Base-by-base conservation (phyloP, 2,329 filamentous ascomycete genomes). In the Aureobasidium sp. region DNA sequence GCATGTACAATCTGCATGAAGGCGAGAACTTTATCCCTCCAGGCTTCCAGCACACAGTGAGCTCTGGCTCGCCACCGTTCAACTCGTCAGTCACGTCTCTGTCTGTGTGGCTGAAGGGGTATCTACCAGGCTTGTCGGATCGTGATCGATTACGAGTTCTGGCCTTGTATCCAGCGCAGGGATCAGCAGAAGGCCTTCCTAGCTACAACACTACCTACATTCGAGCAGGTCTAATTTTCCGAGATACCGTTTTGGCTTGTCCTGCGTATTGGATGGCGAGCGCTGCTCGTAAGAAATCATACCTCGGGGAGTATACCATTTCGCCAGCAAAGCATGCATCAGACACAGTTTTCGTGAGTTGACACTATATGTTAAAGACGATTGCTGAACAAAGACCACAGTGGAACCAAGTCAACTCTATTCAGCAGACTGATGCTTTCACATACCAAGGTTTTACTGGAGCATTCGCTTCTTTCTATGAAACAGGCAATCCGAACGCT, bases 1-100 rank as follows among this genome's bases (percentile, higher is more conserved):
- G 78, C n/a, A 82, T 80, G 76, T 86, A 86, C 70, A 87, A 87
- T 68, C 77, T 80, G 0, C 81, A 85, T 67, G 84, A 87, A 70
- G 84, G 85, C 25, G 80, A 86, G 69, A 84, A 83, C 65, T 87
- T 87, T 66, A 74, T 85, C 25, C 82, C 83, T 0, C 69, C 78
- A 0, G 80, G 79, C 0, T 73, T 86, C 1, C 68, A 73, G 20
- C 73, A 71, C 52, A 64, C 65, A 0, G 65, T 67, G 0, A 70
- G 72, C 7, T 67, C 69, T 0, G 73, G 73, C 1, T 70, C 70
- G 3, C 62, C 62, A 15, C 58, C 62, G 1, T 85, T 81, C 68
- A 84, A 84, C 65, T 76, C 77, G 1, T 82, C 78, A 1, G 57
- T 61, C 1, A 73, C 76, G 0, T 79, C 78, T 3, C 85, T 86